Conservation (phyloP, 768 basidiomycete genomes). For the Panaeolus cyanescens region DNA sequence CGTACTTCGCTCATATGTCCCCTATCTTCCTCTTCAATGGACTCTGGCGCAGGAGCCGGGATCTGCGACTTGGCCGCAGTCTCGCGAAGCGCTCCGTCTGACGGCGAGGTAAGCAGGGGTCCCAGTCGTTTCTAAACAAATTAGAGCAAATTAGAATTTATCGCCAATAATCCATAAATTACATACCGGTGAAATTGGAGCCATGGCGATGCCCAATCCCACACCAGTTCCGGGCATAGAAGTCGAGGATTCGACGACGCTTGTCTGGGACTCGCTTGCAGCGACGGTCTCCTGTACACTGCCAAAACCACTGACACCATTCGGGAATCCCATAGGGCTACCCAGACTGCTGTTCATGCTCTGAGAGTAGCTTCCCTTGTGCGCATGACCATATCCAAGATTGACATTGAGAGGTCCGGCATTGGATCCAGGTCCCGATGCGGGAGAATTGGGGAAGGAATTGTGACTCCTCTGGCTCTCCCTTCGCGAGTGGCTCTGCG, state of each 20-base stretch:
- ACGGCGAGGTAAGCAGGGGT: slow-evolving; percentile 58
- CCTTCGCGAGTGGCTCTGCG: slow-evolving; percentile 40
- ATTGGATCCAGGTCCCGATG: not conserved
- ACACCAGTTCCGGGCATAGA: slow-evolving; percentile 4
- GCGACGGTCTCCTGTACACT: slow-evolving; percentile 12
- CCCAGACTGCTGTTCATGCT: slow-evolving; percentile 44
- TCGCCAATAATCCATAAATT: not conserved
- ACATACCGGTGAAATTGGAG: slow-evolving; percentile 12
- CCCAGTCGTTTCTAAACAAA: slow-evolving; percentile 47
- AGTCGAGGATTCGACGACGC: not conserved
- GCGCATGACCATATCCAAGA: not conserved
- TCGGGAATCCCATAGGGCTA: slow-evolving; percentile 32
- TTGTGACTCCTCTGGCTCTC: slow-evolving; percentile 47
- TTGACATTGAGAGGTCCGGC: not conserved
- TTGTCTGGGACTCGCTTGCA: not conserved
- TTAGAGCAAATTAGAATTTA: not conserved
- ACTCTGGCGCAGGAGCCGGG: slow-evolving; percentile 32
- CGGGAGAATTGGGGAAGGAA: slow-evolving; percentile 32
- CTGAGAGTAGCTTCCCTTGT: slow-evolving; percentile 28
- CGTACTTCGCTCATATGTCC: slow-evolving; percentile 70
- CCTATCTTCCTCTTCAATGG: slow-evolving; percentile 58
- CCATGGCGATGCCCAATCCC: slow-evolving; percentile 24
- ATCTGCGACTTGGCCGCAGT: slow-evolving; percentile 38
- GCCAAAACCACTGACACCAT: slow-evolving; percentile 18
- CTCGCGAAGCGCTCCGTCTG: slow-evolving; percentile 55